Percentiles rank a stretch among this genome's conserved stretches.
Evolutionary conservation across 2,329 filamentous ascomycete species (phyloP).

Genomic region (Aspergillus niger): DNA sequence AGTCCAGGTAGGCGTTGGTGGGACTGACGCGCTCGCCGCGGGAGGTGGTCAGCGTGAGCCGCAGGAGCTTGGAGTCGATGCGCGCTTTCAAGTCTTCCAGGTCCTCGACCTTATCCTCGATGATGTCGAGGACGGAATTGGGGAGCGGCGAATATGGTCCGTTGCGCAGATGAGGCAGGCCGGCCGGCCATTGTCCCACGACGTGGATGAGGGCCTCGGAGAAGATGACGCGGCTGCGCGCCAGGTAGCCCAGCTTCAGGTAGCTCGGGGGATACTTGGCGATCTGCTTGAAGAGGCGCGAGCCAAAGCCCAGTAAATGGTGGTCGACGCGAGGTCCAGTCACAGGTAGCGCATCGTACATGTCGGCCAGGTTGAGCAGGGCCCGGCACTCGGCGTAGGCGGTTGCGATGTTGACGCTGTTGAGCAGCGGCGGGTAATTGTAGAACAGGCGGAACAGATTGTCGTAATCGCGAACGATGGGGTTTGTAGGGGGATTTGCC

Average conservation of each 20-base stretch:
- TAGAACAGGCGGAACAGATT: conserved; percentile 96
- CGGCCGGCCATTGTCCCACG: conserved; percentile 88
- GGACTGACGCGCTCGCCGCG: conserved; percentile 82
- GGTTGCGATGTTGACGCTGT: conserved; percentile 84
- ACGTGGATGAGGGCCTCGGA: conserved; percentile 89
- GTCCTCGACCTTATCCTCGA: conserved; percentile 94
- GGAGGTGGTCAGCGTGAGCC: conserved; percentile 74
- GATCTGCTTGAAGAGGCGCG: conserved; percentile 90
- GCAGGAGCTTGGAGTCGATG: conserved; percentile 79
- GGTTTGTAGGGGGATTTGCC: conserved; percentile 64
- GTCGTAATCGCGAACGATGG: conserved; percentile 87
- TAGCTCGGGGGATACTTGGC: conserved; percentile 95
- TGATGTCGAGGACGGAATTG: conserved; percentile 76
- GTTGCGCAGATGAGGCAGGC: conserved; percentile 71
- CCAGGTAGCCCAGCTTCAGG: conserved; percentile 82
- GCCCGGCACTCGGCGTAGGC: conserved; percentile 94
- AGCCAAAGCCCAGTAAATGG: conserved; percentile 88
- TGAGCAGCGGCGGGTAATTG: conserved; percentile 81
- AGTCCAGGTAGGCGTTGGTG: conserved; percentile 78
- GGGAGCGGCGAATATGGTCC: conserved; percentile 61
- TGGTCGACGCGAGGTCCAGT: conserved; percentile 90
- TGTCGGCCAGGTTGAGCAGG: conserved; percentile 83
- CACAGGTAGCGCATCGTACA: conserved; percentile 87
- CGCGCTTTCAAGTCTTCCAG: conserved; percentile 78
- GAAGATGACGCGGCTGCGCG: conserved; percentile 79